phyloP scores from a whole-genome alignment of 495 filamentous ascomycete species.

The Penicillium argentinense region DNA sequence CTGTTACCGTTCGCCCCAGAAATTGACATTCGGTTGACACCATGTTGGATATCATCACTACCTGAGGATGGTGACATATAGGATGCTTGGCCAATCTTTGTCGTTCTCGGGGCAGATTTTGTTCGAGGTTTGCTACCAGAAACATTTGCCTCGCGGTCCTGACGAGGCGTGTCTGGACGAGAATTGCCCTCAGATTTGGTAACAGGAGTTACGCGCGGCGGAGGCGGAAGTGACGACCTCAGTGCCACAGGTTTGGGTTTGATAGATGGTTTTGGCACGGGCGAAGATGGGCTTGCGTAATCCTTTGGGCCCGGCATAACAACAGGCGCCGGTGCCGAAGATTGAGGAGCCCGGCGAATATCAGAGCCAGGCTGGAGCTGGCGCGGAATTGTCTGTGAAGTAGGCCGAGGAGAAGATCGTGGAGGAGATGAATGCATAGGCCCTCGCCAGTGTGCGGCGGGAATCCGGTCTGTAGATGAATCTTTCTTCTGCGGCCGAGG shows the following conservation, averaged over 20 bases:
- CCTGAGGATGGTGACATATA: constrained; percentile 28
- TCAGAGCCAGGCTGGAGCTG: constrained; percentile 12
- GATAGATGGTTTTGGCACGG: constrained; percentile 34
- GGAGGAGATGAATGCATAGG: constrained; percentile 18
- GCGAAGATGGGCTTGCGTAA: constrained; percentile 18
- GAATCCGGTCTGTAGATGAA: constrained; percentile 18
- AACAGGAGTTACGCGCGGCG: constrained; percentile 11
- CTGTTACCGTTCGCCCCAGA: constrained; percentile 17
- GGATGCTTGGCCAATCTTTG: constrained; percentile 11
- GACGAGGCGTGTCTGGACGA: constrained; percentile 20
- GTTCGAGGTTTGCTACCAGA: constrained; percentile 20
- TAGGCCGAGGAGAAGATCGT: constrained; percentile 11
- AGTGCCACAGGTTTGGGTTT: constrained; percentile 38
- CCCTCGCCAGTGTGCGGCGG: constrained; percentile 36
- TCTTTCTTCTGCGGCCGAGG: constrained; percentile 2
- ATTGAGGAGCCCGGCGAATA: constrained; percentile 9
- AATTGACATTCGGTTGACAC: constrained; percentile 28
- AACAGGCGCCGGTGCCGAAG: constrained; percentile 6
- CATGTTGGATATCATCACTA: constrained; percentile 32
- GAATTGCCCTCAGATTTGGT: constrained; percentile 22
- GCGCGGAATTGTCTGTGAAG: constrained; percentile 9
- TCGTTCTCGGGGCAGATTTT: constrained; percentile 26
- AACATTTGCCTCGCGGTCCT: constrained; percentile 11
- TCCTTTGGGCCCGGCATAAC: constrained; percentile 25
- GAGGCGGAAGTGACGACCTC: constrained; percentile 30